Percentiles rank a stretch among this genome's conserved stretches.
These are phyloP conservation scores for Laguncularia racemosa DNA, from an alignment of 345 rosid genomes.

Conservation along the genomic window DNA sequence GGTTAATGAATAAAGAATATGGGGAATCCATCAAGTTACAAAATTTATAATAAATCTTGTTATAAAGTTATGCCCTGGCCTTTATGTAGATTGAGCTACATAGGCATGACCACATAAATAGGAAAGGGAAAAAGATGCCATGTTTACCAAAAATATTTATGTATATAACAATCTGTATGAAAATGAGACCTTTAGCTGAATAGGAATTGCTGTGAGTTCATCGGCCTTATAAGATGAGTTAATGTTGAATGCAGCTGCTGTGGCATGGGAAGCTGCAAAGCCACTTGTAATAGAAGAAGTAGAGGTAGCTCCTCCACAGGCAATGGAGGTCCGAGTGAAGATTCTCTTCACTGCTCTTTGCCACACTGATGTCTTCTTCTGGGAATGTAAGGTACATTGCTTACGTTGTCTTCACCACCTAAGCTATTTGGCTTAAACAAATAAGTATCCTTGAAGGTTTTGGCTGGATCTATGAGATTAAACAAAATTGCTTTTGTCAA, in stretches of 20 bases:
- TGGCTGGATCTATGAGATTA: neutral
- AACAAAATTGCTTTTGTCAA: neutral
- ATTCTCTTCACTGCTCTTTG: conserved; percentile 31
- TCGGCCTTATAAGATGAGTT: too few species aligned
- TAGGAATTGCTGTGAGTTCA: neutral
- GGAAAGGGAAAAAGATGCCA: too few species aligned
- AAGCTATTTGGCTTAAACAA: neutral
- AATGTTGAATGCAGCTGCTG: conserved; percentile 25
- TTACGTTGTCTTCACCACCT: neutral
- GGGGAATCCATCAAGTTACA: too few species aligned
- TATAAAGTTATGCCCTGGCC: too few species aligned
- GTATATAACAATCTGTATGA: neutral
- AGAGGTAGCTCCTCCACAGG: conserved; percentile 49
- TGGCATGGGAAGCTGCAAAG: conserved; percentile 56
- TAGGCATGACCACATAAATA: too few species aligned
- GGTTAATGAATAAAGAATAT: too few species aligned
- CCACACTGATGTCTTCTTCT: conserved; percentile 43
- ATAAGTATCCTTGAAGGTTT: neutral
- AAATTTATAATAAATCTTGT: too few species aligned
- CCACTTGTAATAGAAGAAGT: conserved; percentile 41
- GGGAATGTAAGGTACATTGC: conserved; percentile 37
- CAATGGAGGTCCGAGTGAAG: conserved; percentile 35
- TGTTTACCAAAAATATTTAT: too few species aligned
- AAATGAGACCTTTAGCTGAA: neutral
- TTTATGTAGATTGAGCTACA: too few species aligned